phyloP scores from a whole-genome alignment of 352 stramenopile genomes.

The Pythium rishiriense region DNA sequence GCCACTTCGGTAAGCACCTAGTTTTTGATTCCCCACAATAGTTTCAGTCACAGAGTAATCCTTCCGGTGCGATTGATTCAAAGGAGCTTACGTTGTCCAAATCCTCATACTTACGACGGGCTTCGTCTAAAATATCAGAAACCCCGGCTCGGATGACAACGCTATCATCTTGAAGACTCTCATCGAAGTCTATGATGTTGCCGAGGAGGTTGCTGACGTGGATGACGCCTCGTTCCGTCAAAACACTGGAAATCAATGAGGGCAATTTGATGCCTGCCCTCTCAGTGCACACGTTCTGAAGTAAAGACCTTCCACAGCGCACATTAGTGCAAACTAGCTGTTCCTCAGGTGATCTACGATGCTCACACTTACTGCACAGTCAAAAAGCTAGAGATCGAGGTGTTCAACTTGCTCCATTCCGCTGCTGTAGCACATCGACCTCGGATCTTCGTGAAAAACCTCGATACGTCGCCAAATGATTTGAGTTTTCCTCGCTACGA shows the following conservation, averaged over 20 bases:
- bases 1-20: slow-evolving; percentile 85
- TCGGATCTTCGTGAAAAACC: slow-evolving; percentile 66
- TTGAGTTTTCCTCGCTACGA: slow-evolving; percentile 60
- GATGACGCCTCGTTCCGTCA: slow-evolving; percentile 43
- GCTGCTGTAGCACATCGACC: slow-evolving; percentile 56
- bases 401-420: slow-evolving; percentile 67
- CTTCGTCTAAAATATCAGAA: slow-evolving; percentile 68
- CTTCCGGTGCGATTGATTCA: not conserved
- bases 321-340: not conserved
- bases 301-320: slow-evolving; percentile 11
- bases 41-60: not conserved
- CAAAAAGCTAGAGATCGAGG: slow-evolving; percentile 63
- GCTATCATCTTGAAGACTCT: slow-evolving; percentile 56
- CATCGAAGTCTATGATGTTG: slow-evolving; percentile 85
- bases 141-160: slow-evolving; percentile 74
- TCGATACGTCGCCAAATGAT: slow-evolving; percentile 59
- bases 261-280: slow-evolving; percentile 18
- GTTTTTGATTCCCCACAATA: not conserved
- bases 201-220: slow-evolving; percentile 78
- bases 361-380: slow-evolving; percentile 45
- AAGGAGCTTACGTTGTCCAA: slow-evolving; percentile 65
- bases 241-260: slow-evolving; percentile 34
- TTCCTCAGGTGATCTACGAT: not conserved
- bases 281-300: slow-evolving; percentile 13
- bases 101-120: slow-evolving; percentile 71